A percentile compares a stretch with the other conserved stretches of the same genome.
These are phyloP conservation scores for Eutreptiella sp. DNA, from an alignment of 208 protist genomes.

Conservation along the genomic window DNA sequence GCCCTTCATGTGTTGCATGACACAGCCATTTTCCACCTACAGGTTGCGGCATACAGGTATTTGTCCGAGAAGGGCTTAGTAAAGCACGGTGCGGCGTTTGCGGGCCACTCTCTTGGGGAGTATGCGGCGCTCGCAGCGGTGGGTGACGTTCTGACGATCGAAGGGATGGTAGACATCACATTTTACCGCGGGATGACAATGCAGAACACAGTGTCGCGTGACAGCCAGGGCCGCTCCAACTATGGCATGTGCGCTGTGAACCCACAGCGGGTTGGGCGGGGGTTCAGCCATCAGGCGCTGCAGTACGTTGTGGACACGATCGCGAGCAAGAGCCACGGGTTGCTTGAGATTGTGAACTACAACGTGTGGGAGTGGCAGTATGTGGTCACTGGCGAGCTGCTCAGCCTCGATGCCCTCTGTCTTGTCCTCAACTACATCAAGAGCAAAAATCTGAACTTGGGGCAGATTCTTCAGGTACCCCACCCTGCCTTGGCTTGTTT, in stretches of 20 bases:
- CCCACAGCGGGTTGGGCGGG: constrained; percentile 42
- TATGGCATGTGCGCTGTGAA: constrained; percentile 65
- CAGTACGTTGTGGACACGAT: constrained; percentile 40
- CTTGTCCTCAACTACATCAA: constrained; percentile 43
- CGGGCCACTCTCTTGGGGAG: constrained; percentile 64
- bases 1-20: too few relatives aligned
- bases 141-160: constrained; percentile 47
- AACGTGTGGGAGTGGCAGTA: constrained; percentile 61
- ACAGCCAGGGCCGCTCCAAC: constrained; percentile 42
- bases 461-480: constrained; percentile 4
- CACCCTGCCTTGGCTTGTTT: not conserved
- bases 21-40: too few relatives aligned
- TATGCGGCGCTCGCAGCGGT: constrained; percentile 55
- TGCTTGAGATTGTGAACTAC: constrained; percentile 71
- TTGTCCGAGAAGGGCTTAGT: constrained; percentile 43
- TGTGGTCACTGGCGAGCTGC: constrained; percentile 54
- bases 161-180: constrained; percentile 46
- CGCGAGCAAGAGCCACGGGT: constrained; percentile 1
- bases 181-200: constrained; percentile 66
- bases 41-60: constrained; percentile 55
- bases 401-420: constrained; percentile 43
- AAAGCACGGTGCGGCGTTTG: constrained; percentile 39
- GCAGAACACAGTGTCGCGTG: constrained; percentile 51
- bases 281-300: constrained; percentile 30
- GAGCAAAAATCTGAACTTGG: constrained; percentile 33